Percentiles rank a stretch among this genome's conserved stretches.
Conservation (phyloP, 2,329 filamentous ascomycete genomes). For the Fusarium ramigenum region DNA sequence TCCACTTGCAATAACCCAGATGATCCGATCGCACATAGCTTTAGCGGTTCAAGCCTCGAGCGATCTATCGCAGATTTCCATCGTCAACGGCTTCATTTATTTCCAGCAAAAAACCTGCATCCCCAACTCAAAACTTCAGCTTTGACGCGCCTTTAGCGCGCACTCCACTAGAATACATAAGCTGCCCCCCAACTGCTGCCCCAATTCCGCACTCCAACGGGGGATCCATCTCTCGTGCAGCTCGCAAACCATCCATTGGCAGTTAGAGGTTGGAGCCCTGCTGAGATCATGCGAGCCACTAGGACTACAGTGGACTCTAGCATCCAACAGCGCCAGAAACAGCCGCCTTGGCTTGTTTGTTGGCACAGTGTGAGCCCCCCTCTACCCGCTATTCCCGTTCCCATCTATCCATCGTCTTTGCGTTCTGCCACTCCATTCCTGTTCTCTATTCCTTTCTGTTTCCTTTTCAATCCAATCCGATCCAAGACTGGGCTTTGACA, state of each 20-base stretch:
- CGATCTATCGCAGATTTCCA: not conserved
- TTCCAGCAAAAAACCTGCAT: not conserved
- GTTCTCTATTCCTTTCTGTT: constrained; percentile 31
- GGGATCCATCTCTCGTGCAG: constrained; percentile 15
- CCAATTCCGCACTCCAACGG: constrained; percentile 11
- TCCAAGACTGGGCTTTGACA: constrained; percentile 34
- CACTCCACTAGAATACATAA: constrained; percentile 11
- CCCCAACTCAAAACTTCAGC: constrained; percentile 1
- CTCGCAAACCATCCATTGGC: constrained; percentile 20
- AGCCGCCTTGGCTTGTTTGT: constrained; percentile 9
- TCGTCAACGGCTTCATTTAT: constrained; percentile 1
- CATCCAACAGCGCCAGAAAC: constrained; percentile 26
- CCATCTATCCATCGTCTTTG: constrained; percentile 39
- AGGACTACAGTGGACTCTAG: constrained; percentile 32
- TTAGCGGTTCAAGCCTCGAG: not conserved
- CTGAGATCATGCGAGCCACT: constrained; percentile 27
- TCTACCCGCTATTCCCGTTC: constrained; percentile 41
- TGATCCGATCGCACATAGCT: not conserved
- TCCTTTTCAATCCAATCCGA: constrained; percentile 20
- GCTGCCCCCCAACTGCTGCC: constrained; percentile 38
- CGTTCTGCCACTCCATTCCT: constrained; percentile 39
- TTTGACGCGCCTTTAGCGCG: constrained; percentile 39
- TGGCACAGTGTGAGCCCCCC: constrained; percentile 33
- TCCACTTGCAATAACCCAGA: not conserved
- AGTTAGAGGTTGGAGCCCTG: constrained; percentile 4